phyloP scores from a whole-genome alignment of 2,329 filamentous ascomycete genomes.

The Lojkania enalia region DNA sequence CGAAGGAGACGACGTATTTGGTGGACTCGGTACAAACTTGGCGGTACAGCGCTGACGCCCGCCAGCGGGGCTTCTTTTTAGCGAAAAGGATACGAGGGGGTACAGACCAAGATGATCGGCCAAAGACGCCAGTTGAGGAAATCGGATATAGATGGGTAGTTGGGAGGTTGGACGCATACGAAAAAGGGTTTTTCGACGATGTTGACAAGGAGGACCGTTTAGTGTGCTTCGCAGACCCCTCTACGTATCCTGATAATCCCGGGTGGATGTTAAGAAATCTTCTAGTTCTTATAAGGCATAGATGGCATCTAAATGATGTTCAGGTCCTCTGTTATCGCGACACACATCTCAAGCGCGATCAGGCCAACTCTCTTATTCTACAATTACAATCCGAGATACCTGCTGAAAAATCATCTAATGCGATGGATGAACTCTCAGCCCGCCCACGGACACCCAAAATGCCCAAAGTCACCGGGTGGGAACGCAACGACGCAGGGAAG shows the following conservation, averaged over 20 bases:
- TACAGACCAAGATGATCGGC: conserved; percentile 28
- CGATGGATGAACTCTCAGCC: conserved; percentile 20
- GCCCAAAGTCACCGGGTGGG: conserved; percentile 95
- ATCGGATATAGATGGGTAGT: conserved; percentile 77
- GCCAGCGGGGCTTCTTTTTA: conserved; percentile 95
- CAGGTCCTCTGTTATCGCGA: conserved; percentile 93
- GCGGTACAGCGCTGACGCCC: conserved; percentile 77
- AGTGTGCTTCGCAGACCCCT: conserved; percentile 88
- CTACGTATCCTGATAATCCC: conserved; percentile 82
- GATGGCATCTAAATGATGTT: conserved; percentile 74
- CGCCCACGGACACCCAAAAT: conserved; percentile 54
- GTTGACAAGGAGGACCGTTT: conserved; percentile 74
- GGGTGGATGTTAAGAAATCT: conserved; percentile 94
- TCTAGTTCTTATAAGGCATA: conserved; percentile 78
- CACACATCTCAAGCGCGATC: conserved; percentile 73
- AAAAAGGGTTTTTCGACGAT: conserved; percentile 82
- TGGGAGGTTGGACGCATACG: conserved; percentile 74
- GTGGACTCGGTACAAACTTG: conserved; percentile 86
- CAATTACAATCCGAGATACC: conserved; percentile 39
- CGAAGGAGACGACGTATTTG: conserved; percentile 74
- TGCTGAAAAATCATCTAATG: conserved; percentile 11
- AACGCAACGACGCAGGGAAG: conserved; percentile 78
- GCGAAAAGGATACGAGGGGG: conserved; percentile 68
- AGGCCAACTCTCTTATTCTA: conserved; percentile 79
- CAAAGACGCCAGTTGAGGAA: conserved; percentile 55